A percentile compares a stretch with the other conserved stretches of the same genome.
phyloP scores from a whole-genome alignment of 2,329 filamentous ascomycete species.

The Ascocoryne sarcoides region DNA sequence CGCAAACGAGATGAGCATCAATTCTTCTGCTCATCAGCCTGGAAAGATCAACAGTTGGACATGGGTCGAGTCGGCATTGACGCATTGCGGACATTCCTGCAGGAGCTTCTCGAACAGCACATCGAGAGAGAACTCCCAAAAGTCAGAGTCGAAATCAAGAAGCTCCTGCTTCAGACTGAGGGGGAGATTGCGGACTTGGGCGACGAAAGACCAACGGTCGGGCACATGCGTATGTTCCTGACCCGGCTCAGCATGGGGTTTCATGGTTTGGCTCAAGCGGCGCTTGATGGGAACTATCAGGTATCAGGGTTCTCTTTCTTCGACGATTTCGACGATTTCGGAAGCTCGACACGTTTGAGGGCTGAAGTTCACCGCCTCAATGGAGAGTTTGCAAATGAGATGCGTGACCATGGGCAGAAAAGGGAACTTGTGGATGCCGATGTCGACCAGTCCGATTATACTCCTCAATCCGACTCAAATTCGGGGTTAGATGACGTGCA shows the following conservation, averaged over 20 bases:
- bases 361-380: too few relatives aligned
- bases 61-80: constrained; percentile 15
- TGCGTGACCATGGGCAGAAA: too few relatives aligned
- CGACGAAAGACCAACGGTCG: constrained; percentile 9
- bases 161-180: constrained; percentile 5
- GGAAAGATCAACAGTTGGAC: constrained; percentile 25
- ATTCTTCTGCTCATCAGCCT: constrained; percentile 32
- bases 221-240: constrained; percentile 18
- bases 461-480: too few relatives aligned
- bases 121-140: constrained; percentile 26
- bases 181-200: constrained; percentile 10
- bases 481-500: too few relatives aligned
- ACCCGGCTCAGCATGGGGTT: constrained; percentile 20
- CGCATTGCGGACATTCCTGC: constrained; percentile 17
- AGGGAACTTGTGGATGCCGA: too few relatives aligned
- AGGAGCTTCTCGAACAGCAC: constrained; percentile 23
- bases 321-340: background rate
- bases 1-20: constrained; percentile 34
- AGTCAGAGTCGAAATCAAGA: constrained; percentile 21
- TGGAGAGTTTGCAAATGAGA: too few relatives aligned
- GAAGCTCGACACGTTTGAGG: too few relatives aligned
- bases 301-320: constrained; percentile 8
- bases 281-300: constrained; percentile 22
- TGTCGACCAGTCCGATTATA: too few relatives aligned
- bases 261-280: constrained; percentile 20